Evolutionary conservation across 2,329 filamentous ascomycete species (phyloP).

Genomic region (Nemania sp.): DNA sequence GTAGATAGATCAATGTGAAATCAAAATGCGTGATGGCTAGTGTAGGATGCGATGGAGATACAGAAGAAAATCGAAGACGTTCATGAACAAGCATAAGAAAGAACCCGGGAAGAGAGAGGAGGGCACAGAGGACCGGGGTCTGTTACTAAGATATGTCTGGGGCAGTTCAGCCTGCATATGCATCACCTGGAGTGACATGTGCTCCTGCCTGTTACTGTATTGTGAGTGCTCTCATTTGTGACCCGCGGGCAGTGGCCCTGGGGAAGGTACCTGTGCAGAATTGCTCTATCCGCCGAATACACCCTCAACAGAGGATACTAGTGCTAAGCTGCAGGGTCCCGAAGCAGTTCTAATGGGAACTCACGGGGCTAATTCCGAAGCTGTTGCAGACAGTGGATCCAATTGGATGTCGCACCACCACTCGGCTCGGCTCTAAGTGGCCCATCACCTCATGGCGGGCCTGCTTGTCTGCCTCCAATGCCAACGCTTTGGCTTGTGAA

Average conservation of each 20-base stretch:
- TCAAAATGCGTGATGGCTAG: neutral
- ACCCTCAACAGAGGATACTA: neutral
- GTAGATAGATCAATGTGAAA: too few species aligned
- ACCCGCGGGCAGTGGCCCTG: too few species aligned
- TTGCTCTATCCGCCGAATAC: neutral
- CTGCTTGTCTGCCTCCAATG: neutral
- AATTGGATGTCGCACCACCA: neutral
- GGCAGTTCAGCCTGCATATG: conserved; percentile 19
- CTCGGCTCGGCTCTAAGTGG: conserved; percentile 21
- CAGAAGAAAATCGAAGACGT: conserved; percentile 1
- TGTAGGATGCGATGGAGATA: conserved; percentile 6
- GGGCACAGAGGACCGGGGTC: neutral
- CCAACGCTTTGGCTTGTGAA: conserved; percentile 22
- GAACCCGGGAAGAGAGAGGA: neutral
- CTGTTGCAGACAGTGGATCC: conserved; percentile 5
- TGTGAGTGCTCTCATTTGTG: too few species aligned
- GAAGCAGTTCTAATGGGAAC: conserved; percentile 12
- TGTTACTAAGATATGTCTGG: too few species aligned
- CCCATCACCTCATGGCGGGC: conserved; percentile 7
- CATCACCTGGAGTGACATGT: too few species aligned
- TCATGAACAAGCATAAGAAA: conserved; percentile 7
- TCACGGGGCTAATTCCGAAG: conserved; percentile 14
- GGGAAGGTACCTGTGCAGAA: conserved; percentile 1
- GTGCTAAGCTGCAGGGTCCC: conserved; percentile 23
- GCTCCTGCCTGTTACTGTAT: too few species aligned